These are phyloP conservation scores for Clausena lansium DNA, from an alignment of 345 rosid genomes.

Conservation along the genomic window DNA sequence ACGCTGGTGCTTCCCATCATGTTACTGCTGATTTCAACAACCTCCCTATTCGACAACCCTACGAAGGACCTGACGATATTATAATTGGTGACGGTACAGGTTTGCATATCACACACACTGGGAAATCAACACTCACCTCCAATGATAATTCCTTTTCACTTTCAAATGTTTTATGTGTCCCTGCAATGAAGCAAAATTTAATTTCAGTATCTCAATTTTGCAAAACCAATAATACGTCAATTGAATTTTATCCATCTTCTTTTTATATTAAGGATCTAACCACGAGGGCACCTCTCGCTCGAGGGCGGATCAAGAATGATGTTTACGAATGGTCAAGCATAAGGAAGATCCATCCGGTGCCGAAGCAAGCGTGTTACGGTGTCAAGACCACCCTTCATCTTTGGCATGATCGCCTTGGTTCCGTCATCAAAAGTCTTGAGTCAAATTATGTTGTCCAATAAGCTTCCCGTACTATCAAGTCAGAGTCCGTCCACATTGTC, in stretches of 20 bases:
- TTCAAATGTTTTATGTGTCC: not conserved
- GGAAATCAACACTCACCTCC: not conserved
- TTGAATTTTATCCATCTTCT: not conserved
- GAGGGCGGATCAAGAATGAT: not conserved
- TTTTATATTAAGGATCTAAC: not conserved
- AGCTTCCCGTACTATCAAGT: too few species aligned
- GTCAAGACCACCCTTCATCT: not conserved
- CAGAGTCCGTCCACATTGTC: too few species aligned
- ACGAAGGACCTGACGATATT: not conserved
- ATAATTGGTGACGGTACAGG: not conserved
- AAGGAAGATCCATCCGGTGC: not conserved
- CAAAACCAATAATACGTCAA: too few species aligned
- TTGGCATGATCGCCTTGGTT: not conserved
- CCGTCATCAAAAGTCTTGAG: not conserved
- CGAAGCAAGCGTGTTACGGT: not conserved
- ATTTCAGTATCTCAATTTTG: not conserved
- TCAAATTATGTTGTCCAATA: too few species aligned
- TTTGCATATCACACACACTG: not conserved
- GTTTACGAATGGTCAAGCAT: not conserved
- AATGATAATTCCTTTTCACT: not conserved
- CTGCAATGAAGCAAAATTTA: not conserved
- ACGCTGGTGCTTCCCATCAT: not conserved
- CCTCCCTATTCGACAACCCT: not conserved
- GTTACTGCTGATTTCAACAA: too few species aligned
- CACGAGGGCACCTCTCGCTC: not conserved